Evolutionary conservation across 306 rosid genomes (phyloP).

Genomic region (Malus domestica): ASM211411v1 NC_041799.1:42212501-42213000

Average conservation of each 20-base stretch:
- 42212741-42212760: background rate
- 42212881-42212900: slow-evolving; percentile 99
- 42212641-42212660: slow-evolving; percentile 18
- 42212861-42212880: slow-evolving; percentile 49
- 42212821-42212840: background rate
- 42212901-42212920: slow-evolving; percentile 37
- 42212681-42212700: slow-evolving; percentile 18
- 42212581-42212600: slow-evolving; percentile 19
- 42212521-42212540: slow-evolving; percentile 13
- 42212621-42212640: background rate
- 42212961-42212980: slow-evolving; percentile 79
- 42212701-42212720: background rate
- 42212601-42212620: slow-evolving; percentile 48
- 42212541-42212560: slow-evolving; percentile 14
- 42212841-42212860: background rate
- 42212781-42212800: slow-evolving; percentile 39
- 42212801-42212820: slow-evolving; percentile 18
- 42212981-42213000: slow-evolving; percentile 17
- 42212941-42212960: slow-evolving; percentile 74
- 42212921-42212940: background rate
- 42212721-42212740: background rate
- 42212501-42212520: slow-evolving; percentile 22
- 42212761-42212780: slow-evolving; percentile 9
- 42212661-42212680: slow-evolving; percentile 18
- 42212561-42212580: slow-evolving; percentile 19